phyloP scores from a whole-genome alignment of 164 flowering plant genomes.

The Macadamia tetraphylla region DNA sequence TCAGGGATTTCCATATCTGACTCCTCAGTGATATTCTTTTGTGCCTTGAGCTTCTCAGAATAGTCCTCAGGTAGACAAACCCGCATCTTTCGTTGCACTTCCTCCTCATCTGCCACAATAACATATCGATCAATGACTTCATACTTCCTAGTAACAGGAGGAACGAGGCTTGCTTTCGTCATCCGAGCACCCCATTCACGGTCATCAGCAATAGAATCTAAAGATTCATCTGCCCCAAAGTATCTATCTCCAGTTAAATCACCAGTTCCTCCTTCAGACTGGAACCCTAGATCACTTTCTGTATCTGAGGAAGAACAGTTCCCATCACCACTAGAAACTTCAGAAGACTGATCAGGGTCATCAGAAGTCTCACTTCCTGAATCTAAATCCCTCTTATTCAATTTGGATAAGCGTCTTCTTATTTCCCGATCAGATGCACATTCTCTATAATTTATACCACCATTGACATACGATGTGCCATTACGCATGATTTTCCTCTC shows the following conservation, averaged over 20 bases:
- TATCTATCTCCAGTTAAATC: constrained; percentile 42
- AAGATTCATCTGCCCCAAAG: constrained; percentile 41
- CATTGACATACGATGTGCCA: constrained; percentile 40
- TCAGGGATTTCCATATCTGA: constrained; percentile 94
- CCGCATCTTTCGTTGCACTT: constrained; percentile 85
- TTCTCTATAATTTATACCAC: constrained; percentile 49
- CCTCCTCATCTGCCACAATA: constrained; percentile 83
- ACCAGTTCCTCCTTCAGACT: constrained; percentile 35
- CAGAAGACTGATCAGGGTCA: constrained; percentile 60
- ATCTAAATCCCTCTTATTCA: constrained; percentile 58
- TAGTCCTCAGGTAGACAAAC: constrained; percentile 95
- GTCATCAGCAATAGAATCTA: constrained; percentile 63
- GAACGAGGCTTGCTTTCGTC: constrained; percentile 97
- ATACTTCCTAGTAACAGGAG: constrained; percentile 97
- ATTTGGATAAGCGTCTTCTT: constrained; percentile 62
- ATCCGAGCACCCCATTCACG: constrained; percentile 99
- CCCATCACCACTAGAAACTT: constrained; percentile 39
- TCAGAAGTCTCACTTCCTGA: constrained; percentile 92
- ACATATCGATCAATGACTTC: constrained; percentile 93
- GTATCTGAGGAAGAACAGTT: constrained; percentile 67
- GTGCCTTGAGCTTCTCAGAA: constrained; percentile 76
- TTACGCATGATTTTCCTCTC: constrained; percentile 54
- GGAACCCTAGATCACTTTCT: constrained; percentile 63
- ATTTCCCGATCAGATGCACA: constrained; percentile 80
- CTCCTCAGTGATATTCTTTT: constrained; percentile 81